Evolutionary conservation across 1,284 basidiomycete genomes (phyloP).

Genomic region (Heterobasidion occidentale): DNA sequence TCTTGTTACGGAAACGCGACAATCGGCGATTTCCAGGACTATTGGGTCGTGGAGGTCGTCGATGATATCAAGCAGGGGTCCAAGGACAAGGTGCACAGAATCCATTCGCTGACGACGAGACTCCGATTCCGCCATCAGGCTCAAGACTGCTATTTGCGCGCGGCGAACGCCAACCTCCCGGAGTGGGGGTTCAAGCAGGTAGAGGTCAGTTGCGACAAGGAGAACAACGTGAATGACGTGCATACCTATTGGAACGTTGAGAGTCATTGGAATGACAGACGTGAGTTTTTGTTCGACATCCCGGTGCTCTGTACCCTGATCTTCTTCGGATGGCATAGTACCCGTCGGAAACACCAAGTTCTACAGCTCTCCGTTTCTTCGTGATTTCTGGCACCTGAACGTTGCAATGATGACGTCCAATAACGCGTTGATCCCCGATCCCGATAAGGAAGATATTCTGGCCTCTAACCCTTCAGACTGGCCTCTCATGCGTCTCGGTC

Average conservation of each 20-base stretch:
- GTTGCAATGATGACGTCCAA: conserved; percentile 99
- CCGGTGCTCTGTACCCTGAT: conserved; percentile 1
- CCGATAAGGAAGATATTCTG: conserved; percentile 96
- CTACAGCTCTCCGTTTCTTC: conserved; percentile 89
- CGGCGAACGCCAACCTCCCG: conserved; percentile 84
- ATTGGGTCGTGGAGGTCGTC: conserved; percentile 93
- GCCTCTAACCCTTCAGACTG: conserved; percentile 91
- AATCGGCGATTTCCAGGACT: conserved; percentile 82
- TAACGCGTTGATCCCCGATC: conserved; percentile 94
- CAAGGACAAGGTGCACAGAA: conserved; percentile 52
- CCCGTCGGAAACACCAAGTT: conserved; percentile 77
- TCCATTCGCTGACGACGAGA: conserved; percentile 88
- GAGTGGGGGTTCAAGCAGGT: conserved; percentile 99
- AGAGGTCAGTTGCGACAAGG: conserved; percentile 90
- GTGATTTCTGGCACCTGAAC: conserved; percentile 98
- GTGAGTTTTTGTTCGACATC: conserved; percentile 40
- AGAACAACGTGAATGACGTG: conserved; percentile 74
- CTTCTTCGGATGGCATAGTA: conserved; percentile 37
- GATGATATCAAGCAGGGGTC: conserved; percentile 75
- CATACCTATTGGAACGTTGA: conserved; percentile 99
- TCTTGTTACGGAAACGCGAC: conserved; percentile 88
- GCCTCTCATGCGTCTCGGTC: conserved; percentile 84
- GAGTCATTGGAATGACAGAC: conserved; percentile 89
- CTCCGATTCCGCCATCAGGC: conserved; percentile 77
- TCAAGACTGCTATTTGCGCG: conserved; percentile 84